Base-by-base conservation (phyloP, 2,329 filamentous ascomycete species). In the Pyricularia grisea region DNA sequence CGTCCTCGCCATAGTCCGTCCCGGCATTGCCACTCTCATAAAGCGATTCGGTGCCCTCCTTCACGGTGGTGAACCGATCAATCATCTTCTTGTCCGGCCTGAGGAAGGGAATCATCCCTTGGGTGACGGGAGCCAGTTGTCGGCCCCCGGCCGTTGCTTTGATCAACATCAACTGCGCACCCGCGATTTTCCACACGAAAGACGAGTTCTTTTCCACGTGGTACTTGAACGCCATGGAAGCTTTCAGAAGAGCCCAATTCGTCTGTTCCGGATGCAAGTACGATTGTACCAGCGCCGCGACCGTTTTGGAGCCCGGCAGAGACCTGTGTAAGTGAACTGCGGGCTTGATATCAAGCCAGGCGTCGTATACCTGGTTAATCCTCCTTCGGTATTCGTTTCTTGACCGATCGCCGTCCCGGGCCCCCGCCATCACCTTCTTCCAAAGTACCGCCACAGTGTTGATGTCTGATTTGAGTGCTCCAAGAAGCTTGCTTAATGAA, bases 161-260 rank as follows among this genome's bases (percentile, higher is more conserved):
- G 70, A 87, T 77, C 42, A 75, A 74, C 9, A 78, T 80, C 2
- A 87, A 77, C 73, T 87, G 84, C 1, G 75, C 76, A 0, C 85
- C 85, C 0, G 81, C 81, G 70, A 87, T 79, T 12, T 74, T 75
- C 83, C 84, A 87, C 0, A 78, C 73, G 68, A 87, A 82, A 0
- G 61, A 72, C 0, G 75, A 69, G 0, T 67, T 70, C 0, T 4
- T 69, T 0, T 70, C 67, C 71, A 80, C 77, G 50, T 76, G 79
- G n/a, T 77, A 60, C 61, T 79, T 80, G 73, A 85, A 87, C 3
- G 79, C 75, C 3, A 77, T 77, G 1, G 84, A 85, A 0, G 85
- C 85, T 69, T 85, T 84, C 20, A 87, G 75, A 2, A 85, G 74
- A 3, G 79, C 78, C 84, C 84, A 88, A 3, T 72, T 74, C 30